phyloP scores from a whole-genome alignment of 768 basidiomycete species.

The Trametes meyenii region DNA sequence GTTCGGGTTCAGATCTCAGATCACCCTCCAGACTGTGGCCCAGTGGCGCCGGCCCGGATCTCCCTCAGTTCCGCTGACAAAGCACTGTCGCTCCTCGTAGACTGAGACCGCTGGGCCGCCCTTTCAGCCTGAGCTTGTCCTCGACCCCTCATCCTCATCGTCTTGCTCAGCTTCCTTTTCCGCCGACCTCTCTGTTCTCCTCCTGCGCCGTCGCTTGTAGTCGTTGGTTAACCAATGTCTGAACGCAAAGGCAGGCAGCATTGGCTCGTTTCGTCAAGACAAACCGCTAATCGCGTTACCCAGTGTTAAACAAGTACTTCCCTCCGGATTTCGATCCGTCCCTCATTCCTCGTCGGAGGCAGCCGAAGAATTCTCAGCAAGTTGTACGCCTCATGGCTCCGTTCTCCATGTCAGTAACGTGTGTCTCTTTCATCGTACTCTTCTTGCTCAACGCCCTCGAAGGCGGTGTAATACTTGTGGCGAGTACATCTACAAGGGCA shows the following conservation, averaged over 20 bases:
- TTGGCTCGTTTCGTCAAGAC: not conserved
- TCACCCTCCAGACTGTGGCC: too few species aligned
- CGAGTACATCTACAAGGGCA: slow-evolving; percentile 99
- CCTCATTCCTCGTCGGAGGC: slow-evolving; percentile 89
- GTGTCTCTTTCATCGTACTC: not conserved
- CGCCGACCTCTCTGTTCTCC: not conserved
- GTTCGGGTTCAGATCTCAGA: not conserved
- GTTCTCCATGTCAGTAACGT: slow-evolving; percentile 82
- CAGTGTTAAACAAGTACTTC: slow-evolving; percentile 94
- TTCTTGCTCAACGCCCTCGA: not conserved
- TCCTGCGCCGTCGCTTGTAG: slow-evolving; percentile 9
- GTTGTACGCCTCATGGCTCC: slow-evolving; percentile 99
- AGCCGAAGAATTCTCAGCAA: slow-evolving; percentile 93
- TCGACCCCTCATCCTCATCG: not conserved
- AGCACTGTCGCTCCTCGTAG: too few species aligned
- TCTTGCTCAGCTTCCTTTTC: not conserved
- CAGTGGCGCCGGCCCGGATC: not conserved
- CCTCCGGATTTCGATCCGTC: slow-evolving; percentile 98
- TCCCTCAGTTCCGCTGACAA: not conserved
- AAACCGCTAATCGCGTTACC: slow-evolving; percentile 14
- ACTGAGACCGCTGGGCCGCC: too few species aligned
- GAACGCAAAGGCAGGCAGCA: slow-evolving; percentile 71
- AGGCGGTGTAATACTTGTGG: slow-evolving; percentile 96
- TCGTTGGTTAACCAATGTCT: slow-evolving; percentile 55
- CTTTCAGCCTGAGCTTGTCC: too few species aligned